phyloP scores from a whole-genome alignment of 225 moss, liverwort and hornwort genomes.

The Neckera pumila region DNA sequence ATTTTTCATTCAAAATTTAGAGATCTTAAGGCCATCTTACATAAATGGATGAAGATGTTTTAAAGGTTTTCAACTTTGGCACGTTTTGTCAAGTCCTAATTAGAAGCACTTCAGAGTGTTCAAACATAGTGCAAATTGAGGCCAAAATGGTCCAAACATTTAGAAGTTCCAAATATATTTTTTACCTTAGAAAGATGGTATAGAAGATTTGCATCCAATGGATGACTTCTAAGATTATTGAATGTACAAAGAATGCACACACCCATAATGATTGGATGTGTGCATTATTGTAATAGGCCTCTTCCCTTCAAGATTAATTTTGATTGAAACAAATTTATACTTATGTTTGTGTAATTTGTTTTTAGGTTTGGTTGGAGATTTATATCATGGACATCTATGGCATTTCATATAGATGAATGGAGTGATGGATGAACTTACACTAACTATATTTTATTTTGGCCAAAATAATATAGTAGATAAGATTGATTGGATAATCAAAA shows the following conservation, averaged over 20 bases:
- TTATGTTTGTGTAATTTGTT: not conserved
- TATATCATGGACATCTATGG: not conserved
- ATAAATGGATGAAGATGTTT: not conserved
- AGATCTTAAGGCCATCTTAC: not conserved
- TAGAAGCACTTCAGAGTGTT: fast-evolving
- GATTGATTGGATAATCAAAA: not conserved
- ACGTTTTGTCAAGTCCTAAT: not conserved
- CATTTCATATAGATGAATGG: not conserved
- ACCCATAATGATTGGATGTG: no score
- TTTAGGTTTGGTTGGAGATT: not conserved
- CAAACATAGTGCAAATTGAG: not conserved
- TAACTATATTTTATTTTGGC: not conserved
- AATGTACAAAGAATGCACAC: not conserved
- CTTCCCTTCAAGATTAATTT: not conserved
- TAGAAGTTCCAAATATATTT: not conserved
- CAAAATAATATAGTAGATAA: not conserved
- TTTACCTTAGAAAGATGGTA: not conserved
- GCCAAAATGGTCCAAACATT: not conserved
- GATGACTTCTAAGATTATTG: not conserved
- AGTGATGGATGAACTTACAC: not conserved
- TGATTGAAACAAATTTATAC: not conserved
- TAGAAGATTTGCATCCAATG: not conserved
- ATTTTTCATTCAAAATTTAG: not conserved
- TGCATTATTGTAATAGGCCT: no score
- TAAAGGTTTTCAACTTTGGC: not conserved